Conservation (phyloP, 2,329 filamentous ascomycete species). For the Aspergillus fumigatiaffinis region DNA sequence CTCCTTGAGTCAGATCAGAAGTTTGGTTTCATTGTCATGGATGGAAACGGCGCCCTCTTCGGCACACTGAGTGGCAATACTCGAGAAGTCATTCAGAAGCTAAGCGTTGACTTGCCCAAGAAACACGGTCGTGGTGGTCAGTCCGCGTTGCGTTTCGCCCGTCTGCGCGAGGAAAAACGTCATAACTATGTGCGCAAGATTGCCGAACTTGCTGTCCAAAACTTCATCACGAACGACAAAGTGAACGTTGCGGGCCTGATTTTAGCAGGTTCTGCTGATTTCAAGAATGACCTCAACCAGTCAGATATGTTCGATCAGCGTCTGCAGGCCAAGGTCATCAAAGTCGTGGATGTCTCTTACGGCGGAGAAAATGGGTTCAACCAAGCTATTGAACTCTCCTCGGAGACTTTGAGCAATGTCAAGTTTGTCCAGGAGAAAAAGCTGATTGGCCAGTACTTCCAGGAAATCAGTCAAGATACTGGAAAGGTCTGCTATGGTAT, state of each 20-base stretch:
- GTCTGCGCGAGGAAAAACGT: conserved; percentile 98
- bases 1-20: conserved; percentile 98
- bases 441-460: conserved; percentile 97
- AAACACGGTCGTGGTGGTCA: conserved; percentile 99
- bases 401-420: conserved; percentile 96
- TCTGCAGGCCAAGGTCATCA: conserved; percentile 92
- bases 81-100: conserved; percentile 94
- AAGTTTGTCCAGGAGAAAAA: conserved; percentile 99
- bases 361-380: conserved; percentile 99
- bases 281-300: conserved; percentile 98
- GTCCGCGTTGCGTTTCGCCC: conserved; percentile 97
- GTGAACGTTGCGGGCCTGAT: conserved; percentile 96
- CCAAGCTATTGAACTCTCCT: conserved; percentile 92
- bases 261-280: conserved; percentile 94
- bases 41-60: conserved; percentile 96
- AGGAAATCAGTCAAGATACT: conserved; percentile 97
- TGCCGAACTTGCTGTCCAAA: conserved; percentile 94
- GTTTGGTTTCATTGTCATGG: conserved; percentile 99
- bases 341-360: conserved; percentile 98
- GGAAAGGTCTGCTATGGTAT: conserved; percentile 97
- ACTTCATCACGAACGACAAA: conserved; percentile 98
- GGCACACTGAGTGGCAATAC: conserved; percentile 97
- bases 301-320: conserved; percentile 96
- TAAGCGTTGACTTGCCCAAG: conserved; percentile 97
- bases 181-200: conserved; percentile 99